phyloP scores from a whole-genome alignment of 768 basidiomycete genomes.

The Cantharellus cinnabarinus region DNA sequence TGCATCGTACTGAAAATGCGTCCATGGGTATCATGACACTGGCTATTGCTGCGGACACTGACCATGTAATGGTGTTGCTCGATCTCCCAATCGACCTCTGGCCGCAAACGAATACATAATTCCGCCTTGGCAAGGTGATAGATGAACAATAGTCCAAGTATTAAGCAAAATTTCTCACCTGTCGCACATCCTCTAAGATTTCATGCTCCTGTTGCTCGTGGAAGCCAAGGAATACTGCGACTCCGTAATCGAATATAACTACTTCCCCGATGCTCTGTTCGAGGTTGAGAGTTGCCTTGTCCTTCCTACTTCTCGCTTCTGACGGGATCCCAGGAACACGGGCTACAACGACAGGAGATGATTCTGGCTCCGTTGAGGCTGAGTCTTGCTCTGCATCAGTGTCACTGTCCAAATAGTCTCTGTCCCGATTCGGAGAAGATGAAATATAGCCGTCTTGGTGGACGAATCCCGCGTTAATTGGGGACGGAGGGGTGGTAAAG shows the following conservation, averaged over 20 bases:
- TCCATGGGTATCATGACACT: slow-evolving; percentile 1
- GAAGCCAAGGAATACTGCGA: slow-evolving; percentile 82
- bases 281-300: not conserved
- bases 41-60: slow-evolving; percentile 14
- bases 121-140: slow-evolving; percentile 27
- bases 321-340: slow-evolving; percentile 22
- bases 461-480: slow-evolving; percentile 11
- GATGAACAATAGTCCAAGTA: not conserved
- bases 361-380: not conserved
- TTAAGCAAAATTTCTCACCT: not conserved
- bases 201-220: slow-evolving; percentile 56
- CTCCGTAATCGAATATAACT: slow-evolving; percentile 43
- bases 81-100: slow-evolving; percentile 67
- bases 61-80: slow-evolving; percentile 85
- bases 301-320: slow-evolving; percentile 40
- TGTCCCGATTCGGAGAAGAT: slow-evolving; percentile 10
- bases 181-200: slow-evolving; percentile 63
- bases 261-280: slow-evolving; percentile 17
- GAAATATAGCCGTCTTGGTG: slow-evolving; percentile 44
- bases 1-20: slow-evolving; percentile 47
- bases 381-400: not conserved
- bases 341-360: not conserved
- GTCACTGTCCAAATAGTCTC: not conserved
- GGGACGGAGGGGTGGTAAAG: slow-evolving; percentile 24
- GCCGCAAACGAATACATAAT: slow-evolving; percentile 37